Evolutionary conservation across 2,329 filamentous ascomycete species (phyloP).

Genomic region (Parastagonospora avenae): DNA sequence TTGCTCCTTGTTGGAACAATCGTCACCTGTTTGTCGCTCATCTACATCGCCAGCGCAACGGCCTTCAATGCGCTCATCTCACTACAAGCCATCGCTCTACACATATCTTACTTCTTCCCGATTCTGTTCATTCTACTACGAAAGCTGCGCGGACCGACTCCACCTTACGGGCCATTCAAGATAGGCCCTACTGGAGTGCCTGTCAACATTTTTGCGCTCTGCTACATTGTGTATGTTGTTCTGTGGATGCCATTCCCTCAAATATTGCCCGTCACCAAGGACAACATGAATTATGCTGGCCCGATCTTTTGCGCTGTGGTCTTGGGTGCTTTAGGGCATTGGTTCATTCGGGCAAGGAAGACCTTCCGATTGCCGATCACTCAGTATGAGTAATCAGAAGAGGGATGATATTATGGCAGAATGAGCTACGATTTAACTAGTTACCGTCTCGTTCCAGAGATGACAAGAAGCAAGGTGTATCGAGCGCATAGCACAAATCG

Average conservation of each 20-base stretch:
- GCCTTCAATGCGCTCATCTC: conserved; percentile 47
- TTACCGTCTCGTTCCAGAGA: too few relatives aligned
- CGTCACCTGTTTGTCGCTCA: conserved; percentile 39
- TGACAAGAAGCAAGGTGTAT: too few relatives aligned
- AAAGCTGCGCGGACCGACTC: conserved; percentile 20
- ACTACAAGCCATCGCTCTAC: conserved; percentile 37
- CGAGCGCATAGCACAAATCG: too few relatives aligned
- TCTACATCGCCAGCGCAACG: conserved; percentile 36
- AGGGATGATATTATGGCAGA: neutral
- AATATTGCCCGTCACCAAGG: conserved; percentile 29
- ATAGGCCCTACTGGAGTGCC: conserved; percentile 31
- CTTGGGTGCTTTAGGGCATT: conserved; percentile 25
- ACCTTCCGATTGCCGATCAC: conserved; percentile 30
- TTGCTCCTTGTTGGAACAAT: conserved; percentile 29
- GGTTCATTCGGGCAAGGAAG: conserved; percentile 23
- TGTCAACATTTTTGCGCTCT: conserved; percentile 32
- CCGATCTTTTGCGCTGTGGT: conserved; percentile 35
- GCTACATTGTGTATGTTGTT: conserved; percentile 31
- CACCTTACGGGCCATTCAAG: conserved; percentile 34
- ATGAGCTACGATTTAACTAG: neutral
- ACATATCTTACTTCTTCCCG: conserved; percentile 40
- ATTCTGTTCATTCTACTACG: conserved; percentile 35
- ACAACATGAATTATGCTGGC: conserved; percentile 41
- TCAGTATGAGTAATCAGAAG: conserved; percentile 20
- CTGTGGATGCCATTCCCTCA: conserved; percentile 40